Base-by-base conservation (phyloP, 2,329 filamentous ascomycete species). In the Ceratocystis variospora region DNA sequence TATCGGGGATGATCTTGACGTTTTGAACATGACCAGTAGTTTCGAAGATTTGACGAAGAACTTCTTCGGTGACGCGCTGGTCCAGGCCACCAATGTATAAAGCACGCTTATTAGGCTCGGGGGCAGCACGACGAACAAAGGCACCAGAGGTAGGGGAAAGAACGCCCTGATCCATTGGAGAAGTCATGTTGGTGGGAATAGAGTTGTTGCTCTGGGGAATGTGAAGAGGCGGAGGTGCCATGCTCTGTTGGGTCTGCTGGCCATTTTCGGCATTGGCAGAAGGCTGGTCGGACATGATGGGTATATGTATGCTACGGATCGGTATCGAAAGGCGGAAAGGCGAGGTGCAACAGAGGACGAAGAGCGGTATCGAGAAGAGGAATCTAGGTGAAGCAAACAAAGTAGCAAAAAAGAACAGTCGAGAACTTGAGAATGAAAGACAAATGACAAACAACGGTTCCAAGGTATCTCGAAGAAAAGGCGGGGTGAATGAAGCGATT, bases 1-100 rank as follows among this genome's bases (percentile, higher is more conserved):
- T 99, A 81, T 99, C 94, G 64, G 94, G 94, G 75, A 99, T 99
- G 74, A 99, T 96, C 82, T 99, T 99, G 75, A 99, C 94, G 74
- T 90, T 96, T 78, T 96, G 88, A 70, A 99, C 94, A 78, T 99
- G 94, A 67, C 94, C 94, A 68, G 92, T 96, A 5, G 94, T 99
- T 81, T 99, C 94, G 74, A 99, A 99, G 72, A 97, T 97, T 77
- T 97, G 93, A 74, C 91, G 90, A 76, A 97, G 78, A 66, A 97
- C 90, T 74, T 97, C 93, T 77, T 97, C 93, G 41, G 93, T 96
- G 69, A 97, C 93, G 71, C 94, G 85, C 72, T 92, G 90, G 75
- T 99, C 94, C 71, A 99, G 80, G 66, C 94, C 94, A 70, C 94
- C 94, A 68, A 99, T 90, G 73, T 99, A 99, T 69, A 99, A 80